Evolutionary conservation across 2,329 filamentous ascomycete species (phyloP), one percentile per base, ranked within the genome.

Genomic region (Aspergillus sp.): DNA sequence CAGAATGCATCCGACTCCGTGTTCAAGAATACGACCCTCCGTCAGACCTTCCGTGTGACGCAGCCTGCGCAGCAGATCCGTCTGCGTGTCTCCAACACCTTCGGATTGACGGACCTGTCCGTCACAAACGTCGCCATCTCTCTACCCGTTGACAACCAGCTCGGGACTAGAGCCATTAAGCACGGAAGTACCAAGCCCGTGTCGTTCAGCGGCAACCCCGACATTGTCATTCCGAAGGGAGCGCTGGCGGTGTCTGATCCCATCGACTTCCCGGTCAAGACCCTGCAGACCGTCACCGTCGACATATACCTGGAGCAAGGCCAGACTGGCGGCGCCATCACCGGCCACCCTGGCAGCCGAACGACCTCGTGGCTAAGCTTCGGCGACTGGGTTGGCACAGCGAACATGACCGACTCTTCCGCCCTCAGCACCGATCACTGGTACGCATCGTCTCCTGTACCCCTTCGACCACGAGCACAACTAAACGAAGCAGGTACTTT

Each of bases 1-100:
- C 54, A 83, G 80, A 84, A 83, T 64, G 71, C 73, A 53, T 76
- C 74, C 10, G 65, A 73, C n/a, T 8, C 40, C 17, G 77, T 83
- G 5, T 86, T 87, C 63, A 70, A 73, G 43, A 81, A 87, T 60
- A 79, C 82, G 1, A 87, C 85, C 0, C 77, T 88, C 56, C 83
- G 85, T 2, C 85, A 88, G 66, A 88, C 85, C 0, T 65, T 87
- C 13, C 81, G 83, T 57, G 72, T 85, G 58, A 82, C 83, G 7
- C 75, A 85, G 4, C 78, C 76, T 1, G 78, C 80, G 3, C 70
- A 77, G 2, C 76, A 81, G 19, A 77, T 88, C 55, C 82, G 85
- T 9, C 69, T 88, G 33, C 80, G 82, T 43, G 75, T 88, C 47
- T 86, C 83, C 41, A 88, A 89, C 63, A 81, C 79, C 0, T 88